Percentiles rank a stretch among this genome's conserved stretches.
phyloP scores from a whole-genome alignment of 164 flowering plant species.

The Euptelea pleiosperma region DNA sequence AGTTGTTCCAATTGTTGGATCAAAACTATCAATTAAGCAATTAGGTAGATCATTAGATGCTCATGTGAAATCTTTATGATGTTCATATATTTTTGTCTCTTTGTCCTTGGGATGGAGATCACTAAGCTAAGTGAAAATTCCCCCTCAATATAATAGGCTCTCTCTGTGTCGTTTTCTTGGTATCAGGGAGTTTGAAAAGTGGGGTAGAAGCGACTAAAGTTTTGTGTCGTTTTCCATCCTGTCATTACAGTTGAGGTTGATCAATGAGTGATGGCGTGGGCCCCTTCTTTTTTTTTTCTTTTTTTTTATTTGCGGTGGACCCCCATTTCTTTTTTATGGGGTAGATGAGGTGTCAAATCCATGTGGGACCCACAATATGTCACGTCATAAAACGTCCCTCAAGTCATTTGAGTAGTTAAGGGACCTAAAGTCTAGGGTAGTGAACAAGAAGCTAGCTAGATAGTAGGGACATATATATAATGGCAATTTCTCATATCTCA shows the following conservation, averaged over 20 bases:
- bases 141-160: neutral
- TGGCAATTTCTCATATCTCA: too few species aligned
- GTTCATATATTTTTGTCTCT: too few species aligned
- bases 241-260: constrained; percentile 25
- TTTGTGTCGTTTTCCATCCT: constrained; percentile 31
- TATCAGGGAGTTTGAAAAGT: constrained; percentile 9
- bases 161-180: constrained; percentile 5
- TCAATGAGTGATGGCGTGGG: constrained; percentile 14
- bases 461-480: too few species aligned
- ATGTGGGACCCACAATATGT: constrained; percentile 10
- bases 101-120: too few species aligned
- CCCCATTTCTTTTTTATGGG: constrained; percentile 9
- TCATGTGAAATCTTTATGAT: too few species aligned
- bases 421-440: constrained; percentile 6
- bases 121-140: neutral
- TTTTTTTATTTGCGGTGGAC: too few species aligned
- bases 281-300: constrained; percentile 12
- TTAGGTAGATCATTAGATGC: too few species aligned
- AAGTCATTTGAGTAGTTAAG: constrained; percentile 15
- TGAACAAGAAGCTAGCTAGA: neutral
- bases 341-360: constrained; percentile 29
- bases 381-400: neutral
- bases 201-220: neutral
- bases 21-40: too few species aligned
- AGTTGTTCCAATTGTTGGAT: too few species aligned